Evolutionary conservation across 164 flowering plant genomes (phyloP).

Genomic region (Piper longum): DNA sequence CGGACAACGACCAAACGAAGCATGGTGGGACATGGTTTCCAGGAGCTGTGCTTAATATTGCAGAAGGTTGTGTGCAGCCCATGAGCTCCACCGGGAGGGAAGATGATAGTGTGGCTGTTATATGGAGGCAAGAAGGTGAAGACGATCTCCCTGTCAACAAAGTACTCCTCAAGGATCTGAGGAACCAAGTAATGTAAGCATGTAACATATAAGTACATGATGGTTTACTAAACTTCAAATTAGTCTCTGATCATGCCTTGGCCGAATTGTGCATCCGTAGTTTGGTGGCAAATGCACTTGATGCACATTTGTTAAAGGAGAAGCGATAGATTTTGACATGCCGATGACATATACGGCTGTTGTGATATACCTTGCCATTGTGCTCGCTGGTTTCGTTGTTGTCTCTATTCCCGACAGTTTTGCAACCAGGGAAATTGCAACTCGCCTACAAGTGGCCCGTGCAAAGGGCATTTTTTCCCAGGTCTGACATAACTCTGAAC

Average conservation of each 20-base stretch:
- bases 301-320: conserved; percentile 65
- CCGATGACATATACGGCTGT: conserved; percentile 88
- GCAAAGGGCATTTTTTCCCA: conserved; percentile 95
- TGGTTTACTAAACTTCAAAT: too few species aligned
- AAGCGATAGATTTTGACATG: conserved; percentile 88
- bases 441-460: conserved; percentile 62
- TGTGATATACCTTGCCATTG: conserved; percentile 65
- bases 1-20: conserved; percentile 48
- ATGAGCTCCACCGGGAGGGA: conserved; percentile 29
- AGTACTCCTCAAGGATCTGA: conserved; percentile 53
- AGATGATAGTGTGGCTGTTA: conserved; percentile 44
- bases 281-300: conserved; percentile 83
- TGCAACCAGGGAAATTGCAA: conserved; percentile 73
- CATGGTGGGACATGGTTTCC: conserved; percentile 80
- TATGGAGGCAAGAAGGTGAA: conserved; percentile 78
- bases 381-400: conserved; percentile 73
- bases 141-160: conserved; percentile 41
- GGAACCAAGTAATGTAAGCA: conserved; percentile 88
- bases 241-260: too few species aligned
- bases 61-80: conserved; percentile 74
- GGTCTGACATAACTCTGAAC: conserved; percentile 19
- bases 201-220: too few species aligned
- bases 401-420: conserved; percentile 97
- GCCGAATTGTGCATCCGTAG: too few species aligned
- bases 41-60: conserved; percentile 61